Conservation (phyloP, 2,329 filamentous ascomycete genomes). For the Clarireedia paspali region DNA sequence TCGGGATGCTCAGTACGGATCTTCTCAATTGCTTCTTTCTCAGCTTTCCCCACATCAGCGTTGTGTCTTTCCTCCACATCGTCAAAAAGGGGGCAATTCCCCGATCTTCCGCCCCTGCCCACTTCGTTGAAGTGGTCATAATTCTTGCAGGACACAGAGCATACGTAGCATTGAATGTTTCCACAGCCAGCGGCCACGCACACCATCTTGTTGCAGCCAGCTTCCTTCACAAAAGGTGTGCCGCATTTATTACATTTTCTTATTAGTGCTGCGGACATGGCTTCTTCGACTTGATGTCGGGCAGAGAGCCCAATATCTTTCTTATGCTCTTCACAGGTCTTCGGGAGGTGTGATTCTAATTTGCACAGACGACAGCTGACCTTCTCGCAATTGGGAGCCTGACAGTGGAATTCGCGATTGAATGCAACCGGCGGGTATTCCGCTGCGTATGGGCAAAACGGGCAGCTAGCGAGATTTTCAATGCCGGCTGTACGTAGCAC, state of each 20-base stretch:
- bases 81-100: constrained; percentile 64
- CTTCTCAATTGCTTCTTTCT: constrained; percentile 47
- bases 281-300: constrained; percentile 69
- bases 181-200: constrained; percentile 50
- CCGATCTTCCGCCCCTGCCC: constrained; percentile 37
- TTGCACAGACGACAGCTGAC: constrained; percentile 63
- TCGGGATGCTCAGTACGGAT: constrained; percentile 52
- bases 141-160: constrained; percentile 49
- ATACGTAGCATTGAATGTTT: constrained; percentile 61
- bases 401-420: constrained; percentile 68
- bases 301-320: constrained; percentile 51
- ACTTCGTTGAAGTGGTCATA: constrained; percentile 68
- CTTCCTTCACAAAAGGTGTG: constrained; percentile 64
- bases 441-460: constrained; percentile 75
- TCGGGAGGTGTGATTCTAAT: constrained; percentile 61
- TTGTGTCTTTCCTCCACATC: constrained; percentile 50
- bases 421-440: constrained; percentile 60
- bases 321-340: constrained; percentile 60
- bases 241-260: constrained; percentile 63
- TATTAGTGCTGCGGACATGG: constrained; percentile 73
- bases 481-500: constrained; percentile 62
- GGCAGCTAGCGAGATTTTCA: constrained; percentile 66
- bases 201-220: constrained; percentile 77
- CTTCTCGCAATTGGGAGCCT: constrained; percentile 54
- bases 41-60: constrained; percentile 54